Evolutionary conservation across 768 basidiomycete genomes (phyloP), one percentile per base, ranked within the genome.

Genomic region (Leccinum imitatum): DNA sequence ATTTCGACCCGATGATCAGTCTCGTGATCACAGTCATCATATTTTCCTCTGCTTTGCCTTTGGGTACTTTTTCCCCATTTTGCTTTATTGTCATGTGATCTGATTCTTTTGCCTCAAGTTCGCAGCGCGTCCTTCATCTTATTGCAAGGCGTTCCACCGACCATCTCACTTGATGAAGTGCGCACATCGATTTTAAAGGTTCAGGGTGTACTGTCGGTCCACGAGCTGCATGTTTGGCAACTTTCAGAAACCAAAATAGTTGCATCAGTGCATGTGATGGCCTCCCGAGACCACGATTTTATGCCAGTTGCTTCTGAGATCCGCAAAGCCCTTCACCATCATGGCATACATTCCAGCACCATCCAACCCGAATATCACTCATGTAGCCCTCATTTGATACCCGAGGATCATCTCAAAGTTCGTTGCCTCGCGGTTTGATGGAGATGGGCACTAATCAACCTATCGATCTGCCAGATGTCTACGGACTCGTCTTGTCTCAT

Each of bases 191-290:
- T 99, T 58, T 79, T 90, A 14, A 78, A 77, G 4, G 90, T 98
- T 25, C 82, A 89, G 4, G 96, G 97, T 52, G 97, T 91, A 25
- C 74, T 84, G 58, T 86, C 86, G 14, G 78, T 98, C 30, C 97
- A 98, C 68, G 93, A 98, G 70, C 81, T 99, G 27, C 97, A 99
- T 75, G 86, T 98, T 56, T 99, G 97, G 97, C 94, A 96, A 69
- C 83, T 99, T 52, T 95, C 93, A 10, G 97, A 99, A 76, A 86
- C 84, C 58, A 98, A 97, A 72, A 86, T 95, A 57, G 90, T 99
- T 47, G 95, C 95, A 10, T 95, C 92, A 2, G 96, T 99, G 25
- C 97, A 99, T 75, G 93, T 99, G 52, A 84, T 91, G 66, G 86
- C 94, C 8, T 87, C 87, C 41, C 82, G 87, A 53, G 84, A 85